Evolutionary conservation across 805 yeast species (phyloP).

Genomic region (Starmerella etchellsii): DNA sequence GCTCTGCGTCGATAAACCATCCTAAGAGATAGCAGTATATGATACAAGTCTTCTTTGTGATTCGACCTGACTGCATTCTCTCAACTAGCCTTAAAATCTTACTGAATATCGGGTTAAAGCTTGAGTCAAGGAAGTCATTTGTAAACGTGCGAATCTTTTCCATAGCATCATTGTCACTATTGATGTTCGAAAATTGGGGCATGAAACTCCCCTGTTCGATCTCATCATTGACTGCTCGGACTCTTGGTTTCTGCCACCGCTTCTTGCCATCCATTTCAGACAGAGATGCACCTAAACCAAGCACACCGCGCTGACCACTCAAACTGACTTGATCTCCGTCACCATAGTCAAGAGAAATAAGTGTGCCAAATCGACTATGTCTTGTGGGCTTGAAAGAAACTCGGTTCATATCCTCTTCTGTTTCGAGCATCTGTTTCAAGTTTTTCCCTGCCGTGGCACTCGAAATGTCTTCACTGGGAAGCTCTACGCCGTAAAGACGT

Average conservation of each 20-base stretch:
- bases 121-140: conserved; percentile 52
- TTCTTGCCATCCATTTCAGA: conserved; percentile 55
- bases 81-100: conserved; percentile 39
- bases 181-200: conserved; percentile 10
- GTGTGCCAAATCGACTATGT: conserved; percentile 84
- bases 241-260: conserved; percentile 42
- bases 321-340: conserved; percentile 47
- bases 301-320: conserved; percentile 56
- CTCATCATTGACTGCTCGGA: conserved; percentile 13
- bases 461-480: conserved; percentile 6
- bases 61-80: conserved; percentile 28
- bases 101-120: conserved; percentile 54
- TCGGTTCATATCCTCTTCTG: conserved; percentile 45
- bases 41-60: conserved; percentile 22
- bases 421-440: conserved; percentile 38
- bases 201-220: conserved; percentile 19
- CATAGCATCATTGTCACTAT: conserved; percentile 22
- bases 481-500: conserved; percentile 7
- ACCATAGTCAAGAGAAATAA: conserved; percentile 55
- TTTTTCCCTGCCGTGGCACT: conserved; percentile 4
- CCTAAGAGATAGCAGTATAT: conserved; percentile 49
- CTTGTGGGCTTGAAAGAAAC: conserved; percentile 43
- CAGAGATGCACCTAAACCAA: conserved; percentile 40
- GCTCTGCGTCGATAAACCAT: conserved; percentile 67
- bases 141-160: conserved; percentile 35